Evolutionary conservation across 2,329 filamentous ascomycete genomes (phyloP).

Genomic region (Xylaria sp.): DNA sequence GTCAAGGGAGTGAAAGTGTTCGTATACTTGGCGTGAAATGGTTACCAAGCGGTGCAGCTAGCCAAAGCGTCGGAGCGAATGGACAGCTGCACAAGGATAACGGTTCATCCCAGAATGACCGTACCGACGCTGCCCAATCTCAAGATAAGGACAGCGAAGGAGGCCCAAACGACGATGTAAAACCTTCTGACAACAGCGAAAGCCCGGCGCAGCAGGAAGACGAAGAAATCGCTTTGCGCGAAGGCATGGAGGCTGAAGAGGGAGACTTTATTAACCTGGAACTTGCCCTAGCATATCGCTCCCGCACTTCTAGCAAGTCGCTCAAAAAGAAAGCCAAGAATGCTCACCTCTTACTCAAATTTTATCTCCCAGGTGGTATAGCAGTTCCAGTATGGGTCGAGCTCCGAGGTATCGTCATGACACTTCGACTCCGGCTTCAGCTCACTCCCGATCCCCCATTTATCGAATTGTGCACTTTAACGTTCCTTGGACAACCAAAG

Average conservation of each 20-base stretch:
- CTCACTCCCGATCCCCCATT: conserved; percentile 81
- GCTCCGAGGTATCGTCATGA: conserved; percentile 75
- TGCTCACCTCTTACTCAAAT: conserved; percentile 76
- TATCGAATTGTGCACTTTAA: conserved; percentile 77
- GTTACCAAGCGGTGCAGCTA: conserved; percentile 76
- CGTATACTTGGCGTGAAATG: conserved; percentile 77
- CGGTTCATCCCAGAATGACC: conserved; percentile 58
- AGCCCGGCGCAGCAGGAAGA: conserved; percentile 51
- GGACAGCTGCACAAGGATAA: conserved; percentile 63
- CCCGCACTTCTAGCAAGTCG: conserved; percentile 67
- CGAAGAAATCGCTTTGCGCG: conserved; percentile 52
- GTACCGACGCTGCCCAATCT: conserved; percentile 55
- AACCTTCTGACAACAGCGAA: conserved; percentile 42
- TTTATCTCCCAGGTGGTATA: conserved; percentile 70
- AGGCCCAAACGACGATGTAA: conserved; percentile 45
- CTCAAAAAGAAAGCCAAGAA: conserved; percentile 73
- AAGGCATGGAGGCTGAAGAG: conserved; percentile 79
- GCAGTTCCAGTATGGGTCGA: conserved; percentile 77
- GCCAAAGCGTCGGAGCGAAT: conserved; percentile 66
- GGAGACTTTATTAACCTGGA: conserved; percentile 83
- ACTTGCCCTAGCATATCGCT: conserved; percentile 77
- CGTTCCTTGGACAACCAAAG: conserved; percentile 79
- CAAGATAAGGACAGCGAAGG: conserved; percentile 49
- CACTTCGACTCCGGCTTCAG: conserved; percentile 74
- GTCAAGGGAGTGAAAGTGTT: conserved; percentile 76